These are phyloP conservation scores for Alternaria burnsii DNA, from an alignment of 2,329 filamentous ascomycete genomes.

Conservation along the genomic window DNA sequence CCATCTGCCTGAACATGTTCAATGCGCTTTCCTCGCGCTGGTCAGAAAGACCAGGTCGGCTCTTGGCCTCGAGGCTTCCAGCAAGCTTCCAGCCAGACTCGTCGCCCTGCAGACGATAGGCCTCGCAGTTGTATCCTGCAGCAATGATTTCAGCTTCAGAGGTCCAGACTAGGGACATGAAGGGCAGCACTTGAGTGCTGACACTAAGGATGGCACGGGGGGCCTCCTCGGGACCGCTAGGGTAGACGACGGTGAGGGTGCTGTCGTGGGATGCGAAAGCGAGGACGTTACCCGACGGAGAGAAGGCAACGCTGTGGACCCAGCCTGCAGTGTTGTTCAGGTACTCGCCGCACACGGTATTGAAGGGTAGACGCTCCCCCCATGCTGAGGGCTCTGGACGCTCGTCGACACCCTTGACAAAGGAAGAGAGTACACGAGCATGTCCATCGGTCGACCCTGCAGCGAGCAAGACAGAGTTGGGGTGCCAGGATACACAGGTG, in stretches of 20 bases:
- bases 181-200: slow-evolving; percentile 87
- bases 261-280: slow-evolving; percentile 96
- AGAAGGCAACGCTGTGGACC: slow-evolving; percentile 94
- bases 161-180: slow-evolving; percentile 92
- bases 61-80: slow-evolving; percentile 80
- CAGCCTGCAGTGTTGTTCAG: slow-evolving; percentile 96
- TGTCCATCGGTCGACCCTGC: slow-evolving; percentile 98
- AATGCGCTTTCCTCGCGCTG: slow-evolving; percentile 88
- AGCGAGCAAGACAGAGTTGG: slow-evolving; percentile 93
- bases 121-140: slow-evolving; percentile 87
- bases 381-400: slow-evolving; percentile 87
- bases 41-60: slow-evolving; percentile 65
- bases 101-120: slow-evolving; percentile 85
- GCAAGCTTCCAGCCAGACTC: slow-evolving; percentile 83
- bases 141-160: slow-evolving; percentile 92
- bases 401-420: slow-evolving; percentile 92
- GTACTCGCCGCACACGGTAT: slow-evolving; percentile 97
- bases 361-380: slow-evolving; percentile 96
- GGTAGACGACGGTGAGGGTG: slow-evolving; percentile 96
- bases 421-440: slow-evolving; percentile 91
- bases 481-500: slow-evolving; percentile 94
- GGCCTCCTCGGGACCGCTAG: slow-evolving; percentile 86
- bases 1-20: slow-evolving; percentile 99
- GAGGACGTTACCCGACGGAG: slow-evolving; percentile 88
- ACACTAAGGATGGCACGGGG: slow-evolving; percentile 90